These are phyloP conservation scores for Vigna hirtella DNA, from an alignment of 306 rosid genomes.

Conservation along the genomic window DNA sequence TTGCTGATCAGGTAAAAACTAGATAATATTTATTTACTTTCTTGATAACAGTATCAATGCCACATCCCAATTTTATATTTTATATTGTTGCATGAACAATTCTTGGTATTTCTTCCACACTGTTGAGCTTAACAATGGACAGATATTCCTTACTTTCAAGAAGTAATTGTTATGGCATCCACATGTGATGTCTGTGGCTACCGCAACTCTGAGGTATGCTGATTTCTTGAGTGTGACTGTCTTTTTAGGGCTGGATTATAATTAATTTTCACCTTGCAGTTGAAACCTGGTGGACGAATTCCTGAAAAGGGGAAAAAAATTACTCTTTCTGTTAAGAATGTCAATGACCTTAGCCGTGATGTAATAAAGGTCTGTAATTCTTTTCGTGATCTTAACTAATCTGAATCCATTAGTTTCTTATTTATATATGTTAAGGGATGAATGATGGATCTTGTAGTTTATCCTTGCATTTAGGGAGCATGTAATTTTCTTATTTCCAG, in stretches of 20 bases:
- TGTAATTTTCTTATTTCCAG: background rate
- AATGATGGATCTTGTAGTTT: slow-evolving; percentile 14
- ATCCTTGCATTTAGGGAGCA: background rate
- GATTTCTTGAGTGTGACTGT: slow-evolving; percentile 36
- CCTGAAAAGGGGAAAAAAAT: slow-evolving; percentile 88
- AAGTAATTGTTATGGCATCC: slow-evolving; percentile 97
- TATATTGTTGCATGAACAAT: slow-evolving; percentile 22
- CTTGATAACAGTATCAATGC: background rate
- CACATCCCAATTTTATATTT: slow-evolving; percentile 22
- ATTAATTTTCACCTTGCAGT: slow-evolving; percentile 59
- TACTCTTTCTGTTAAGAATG: slow-evolving; percentile 64
- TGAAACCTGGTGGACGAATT: slow-evolving; percentile 92
- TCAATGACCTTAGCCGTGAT: slow-evolving; percentile 85
- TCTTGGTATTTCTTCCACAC: slow-evolving; percentile 24
- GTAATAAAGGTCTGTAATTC: slow-evolving; percentile 79
- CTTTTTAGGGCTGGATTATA: slow-evolving; percentile 32
- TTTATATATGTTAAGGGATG: slow-evolving; percentile 12
- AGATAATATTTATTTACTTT: slow-evolving; percentile 21
- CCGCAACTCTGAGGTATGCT: slow-evolving; percentile 93
- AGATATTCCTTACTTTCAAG: slow-evolving; percentile 98
- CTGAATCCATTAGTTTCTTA: slow-evolving; percentile 2
- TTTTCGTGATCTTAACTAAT: slow-evolving; percentile 19
- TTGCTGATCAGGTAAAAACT: slow-evolving; percentile 11
- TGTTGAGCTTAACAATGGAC: slow-evolving; percentile 56
- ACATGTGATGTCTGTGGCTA: slow-evolving; percentile 96